Percentiles rank a stretch among this genome's conserved stretches.
These are phyloP conservation scores for Coniferiporia sulphurascens DNA, from an alignment of 1,284 basidiomycete species.

Conservation along the genomic window DNA sequence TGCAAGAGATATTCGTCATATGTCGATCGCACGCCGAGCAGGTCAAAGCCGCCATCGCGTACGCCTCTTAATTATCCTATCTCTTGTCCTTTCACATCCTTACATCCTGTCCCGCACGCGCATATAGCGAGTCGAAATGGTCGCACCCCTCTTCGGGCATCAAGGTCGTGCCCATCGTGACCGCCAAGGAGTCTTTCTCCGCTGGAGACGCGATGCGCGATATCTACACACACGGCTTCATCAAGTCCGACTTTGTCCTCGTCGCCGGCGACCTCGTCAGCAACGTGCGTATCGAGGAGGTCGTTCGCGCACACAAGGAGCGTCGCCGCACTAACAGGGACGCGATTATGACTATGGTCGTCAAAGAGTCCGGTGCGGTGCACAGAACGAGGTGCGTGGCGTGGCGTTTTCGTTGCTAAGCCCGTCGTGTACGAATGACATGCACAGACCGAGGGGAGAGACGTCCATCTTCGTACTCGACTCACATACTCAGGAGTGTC, in stretches of 20 bases:
- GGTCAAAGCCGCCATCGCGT: slow-evolving; percentile 80
- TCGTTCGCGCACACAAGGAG: slow-evolving; percentile 86
- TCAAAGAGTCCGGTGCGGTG: slow-evolving; percentile 68
- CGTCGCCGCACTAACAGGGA: slow-evolving; percentile 85
- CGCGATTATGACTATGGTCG: slow-evolving; percentile 94
- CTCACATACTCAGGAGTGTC: slow-evolving; percentile 67
- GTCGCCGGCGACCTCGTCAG: slow-evolving; percentile 93
- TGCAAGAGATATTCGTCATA: slow-evolving; percentile 94
- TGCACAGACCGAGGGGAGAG: slow-evolving; percentile 58
- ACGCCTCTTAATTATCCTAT: slow-evolving; percentile 26
- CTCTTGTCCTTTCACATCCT: not conserved
- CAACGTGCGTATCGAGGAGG: slow-evolving; percentile 86
- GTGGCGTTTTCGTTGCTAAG: not conserved
- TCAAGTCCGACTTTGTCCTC: slow-evolving; percentile 91
- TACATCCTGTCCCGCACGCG: not conserved
- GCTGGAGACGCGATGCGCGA: slow-evolving; percentile 96
- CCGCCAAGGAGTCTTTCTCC: slow-evolving; percentile 83
- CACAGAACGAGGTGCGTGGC: slow-evolving; percentile 67
- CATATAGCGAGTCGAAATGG: slow-evolving; percentile 62
- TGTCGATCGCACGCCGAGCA: slow-evolving; percentile 83
- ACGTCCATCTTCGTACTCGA: slow-evolving; percentile 72
- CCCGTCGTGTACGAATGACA: slow-evolving; percentile 19
- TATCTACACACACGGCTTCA: slow-evolving; percentile 89
- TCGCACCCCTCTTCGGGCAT: slow-evolving; percentile 70
- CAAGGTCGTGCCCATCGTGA: slow-evolving; percentile 85